Evolutionary conservation across 31 red algal species (phyloP).

Genomic region (Endocladia muricata): DNA sequence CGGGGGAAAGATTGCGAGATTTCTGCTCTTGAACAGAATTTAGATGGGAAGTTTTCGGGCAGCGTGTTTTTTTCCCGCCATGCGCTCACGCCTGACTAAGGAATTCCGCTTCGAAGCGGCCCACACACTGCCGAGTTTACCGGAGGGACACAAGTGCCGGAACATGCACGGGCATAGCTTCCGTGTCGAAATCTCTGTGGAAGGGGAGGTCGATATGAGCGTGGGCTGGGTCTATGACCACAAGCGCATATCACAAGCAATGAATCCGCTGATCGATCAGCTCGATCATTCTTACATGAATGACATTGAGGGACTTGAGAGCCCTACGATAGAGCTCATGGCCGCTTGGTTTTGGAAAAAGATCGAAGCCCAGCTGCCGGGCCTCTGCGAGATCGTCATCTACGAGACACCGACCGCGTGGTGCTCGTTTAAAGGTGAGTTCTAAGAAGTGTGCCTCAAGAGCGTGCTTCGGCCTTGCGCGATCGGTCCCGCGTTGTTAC

Average conservation of each 20-base stretch:
- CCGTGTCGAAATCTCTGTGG: background rate
- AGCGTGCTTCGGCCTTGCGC: too few species aligned
- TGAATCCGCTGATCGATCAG: conserved; percentile 8
- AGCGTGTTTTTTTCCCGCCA: too few species aligned
- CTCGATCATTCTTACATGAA: conserved; percentile 19
- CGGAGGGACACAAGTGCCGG: conserved; percentile 5
- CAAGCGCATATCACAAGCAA: conserved; percentile 2
- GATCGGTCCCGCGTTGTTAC: too few species aligned
- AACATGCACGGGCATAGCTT: conserved; percentile 24
- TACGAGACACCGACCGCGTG: background rate
- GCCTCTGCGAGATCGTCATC: background rate
- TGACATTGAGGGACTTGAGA: conserved; percentile 13
- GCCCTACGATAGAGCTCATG: conserved; percentile 5
- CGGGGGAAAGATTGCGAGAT: too few species aligned
- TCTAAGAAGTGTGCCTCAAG: too few species aligned
- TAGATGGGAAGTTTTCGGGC: too few species aligned
- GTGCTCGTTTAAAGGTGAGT: background rate
- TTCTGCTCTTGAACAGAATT: too few species aligned
- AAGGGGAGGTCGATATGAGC: background rate
- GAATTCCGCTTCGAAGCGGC: conserved; percentile 24
- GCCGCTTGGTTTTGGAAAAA: conserved; percentile 15
- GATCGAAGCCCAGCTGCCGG: conserved; percentile 8
- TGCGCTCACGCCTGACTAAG: background rate
- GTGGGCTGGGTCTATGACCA: conserved; percentile 23
- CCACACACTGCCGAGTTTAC: background rate